Base-by-base conservation (phyloP, 306 rosid genomes). In the Hippophae tibetana region DNA sequence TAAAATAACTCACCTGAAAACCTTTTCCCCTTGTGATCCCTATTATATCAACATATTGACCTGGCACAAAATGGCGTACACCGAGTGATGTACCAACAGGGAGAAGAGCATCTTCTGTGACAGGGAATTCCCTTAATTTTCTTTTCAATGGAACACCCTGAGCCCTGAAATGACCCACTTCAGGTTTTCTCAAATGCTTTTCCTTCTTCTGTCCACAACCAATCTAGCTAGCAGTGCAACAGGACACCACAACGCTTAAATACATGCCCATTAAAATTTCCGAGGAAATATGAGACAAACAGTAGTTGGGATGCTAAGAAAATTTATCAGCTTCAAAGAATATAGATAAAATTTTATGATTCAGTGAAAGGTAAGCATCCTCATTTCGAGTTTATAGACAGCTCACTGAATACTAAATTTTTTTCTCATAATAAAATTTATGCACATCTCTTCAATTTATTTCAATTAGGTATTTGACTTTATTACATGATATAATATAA, bases 121-220 rank as follows among this genome's bases (percentile, higher is more conserved):
- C 99, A 1, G 94, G 99, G 71, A 93, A 93, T 78, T 93, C 99
- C 57, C 62, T 79, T 45, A 93, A 71, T 65, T 93, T 93, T 79
- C 99, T 83, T 75, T 85, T 84, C 78, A 92, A 23, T 3, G 97
- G 97, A 71, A 93, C 97, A 44, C 93, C 95, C 63, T 93, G 97
- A 66, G 97, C 97, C 73, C 99, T 81, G 79, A 86, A 93, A 80
- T 93, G 99, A 58, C 99, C 99, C 65, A 93, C 86, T 65, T 88
- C 99, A 54, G 99, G 80, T 76, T 93, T 93, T 23, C 84, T 82
- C 86, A 93, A 69, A 58, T 93, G 99, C 49, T 93, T 93, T 10
- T 60, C 95, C 74, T 93, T 93, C 82, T 93, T 93, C 81, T 93
- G 99, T 49, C 99, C 99, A 67, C 90, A 93, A 72, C 99, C 99